These are phyloP conservation scores for Apium graveolens DNA, from an alignment of 129 eudicot genomes.

Conservation along the genomic window DNA sequence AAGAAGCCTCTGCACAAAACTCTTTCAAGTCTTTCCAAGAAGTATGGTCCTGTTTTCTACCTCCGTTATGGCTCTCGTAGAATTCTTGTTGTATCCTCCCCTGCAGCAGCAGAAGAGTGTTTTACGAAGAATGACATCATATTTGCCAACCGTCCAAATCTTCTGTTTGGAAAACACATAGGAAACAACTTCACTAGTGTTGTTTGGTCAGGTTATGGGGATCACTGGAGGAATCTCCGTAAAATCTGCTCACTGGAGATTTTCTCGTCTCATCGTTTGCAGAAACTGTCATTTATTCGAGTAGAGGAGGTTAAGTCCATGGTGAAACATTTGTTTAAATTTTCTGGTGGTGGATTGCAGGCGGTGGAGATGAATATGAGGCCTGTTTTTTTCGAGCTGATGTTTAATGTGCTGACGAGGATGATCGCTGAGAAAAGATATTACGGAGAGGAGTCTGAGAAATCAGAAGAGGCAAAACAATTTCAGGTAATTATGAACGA, in stretches of 20 bases:
- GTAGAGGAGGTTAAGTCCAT: conserved; percentile 30
- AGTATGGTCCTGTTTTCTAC: conserved; percentile 26
- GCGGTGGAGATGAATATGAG: conserved; percentile 18
- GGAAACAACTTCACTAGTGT: conserved; percentile 37
- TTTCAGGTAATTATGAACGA: conserved; percentile 35
- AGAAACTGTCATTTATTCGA: conserved; percentile 20
- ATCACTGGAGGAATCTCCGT: conserved; percentile 38
- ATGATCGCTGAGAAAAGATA: conserved; percentile 56
- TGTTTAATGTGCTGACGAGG: conserved; percentile 40
- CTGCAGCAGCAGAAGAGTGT: conserved; percentile 36
- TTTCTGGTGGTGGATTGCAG: background rate
- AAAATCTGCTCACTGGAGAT: conserved; percentile 33
- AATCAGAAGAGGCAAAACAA: conserved; percentile 21
- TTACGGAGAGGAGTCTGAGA: conserved; percentile 15
- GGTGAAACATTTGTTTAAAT: background rate
- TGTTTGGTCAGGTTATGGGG: conserved; percentile 36
- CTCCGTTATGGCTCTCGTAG: conserved; percentile 33
- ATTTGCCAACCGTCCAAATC: conserved; percentile 39
- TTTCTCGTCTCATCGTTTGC: conserved; percentile 24
- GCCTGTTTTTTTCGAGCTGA: conserved; percentile 25
- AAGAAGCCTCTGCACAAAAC: conserved; percentile 23
- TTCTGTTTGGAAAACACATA: conserved; percentile 21
- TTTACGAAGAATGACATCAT: conserved; percentile 29
- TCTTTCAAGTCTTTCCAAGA: conserved; percentile 17
- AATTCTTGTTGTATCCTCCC: conserved; percentile 36